Percentiles rank a stretch among this genome's conserved stretches.
Conservation (phyloP, 2,329 filamentous ascomycete species). For the Fusarium sp. region DNA sequence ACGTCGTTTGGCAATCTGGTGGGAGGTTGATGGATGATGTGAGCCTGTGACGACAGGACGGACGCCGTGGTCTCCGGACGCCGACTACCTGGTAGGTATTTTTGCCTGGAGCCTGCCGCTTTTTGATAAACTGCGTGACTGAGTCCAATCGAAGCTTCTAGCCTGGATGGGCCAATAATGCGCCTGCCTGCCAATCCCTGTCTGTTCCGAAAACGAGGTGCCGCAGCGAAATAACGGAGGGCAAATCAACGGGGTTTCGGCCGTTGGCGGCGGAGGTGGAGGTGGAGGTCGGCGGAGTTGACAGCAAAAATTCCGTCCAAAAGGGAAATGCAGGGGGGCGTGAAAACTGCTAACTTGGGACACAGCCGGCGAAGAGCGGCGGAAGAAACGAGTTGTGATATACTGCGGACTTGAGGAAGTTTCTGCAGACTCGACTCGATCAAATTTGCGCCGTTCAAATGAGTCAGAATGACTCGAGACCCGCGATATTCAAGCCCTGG, state of each 20-base stretch:
- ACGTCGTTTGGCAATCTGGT: not conserved
- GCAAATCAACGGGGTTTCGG: not conserved
- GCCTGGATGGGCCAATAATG: slow-evolving; percentile 25
- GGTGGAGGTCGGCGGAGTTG: slow-evolving; percentile 32
- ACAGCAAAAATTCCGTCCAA: slow-evolving; percentile 22
- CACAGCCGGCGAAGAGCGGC: not conserved
- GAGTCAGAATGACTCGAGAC: slow-evolving; percentile 5
- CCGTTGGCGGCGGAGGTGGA: slow-evolving; percentile 2
- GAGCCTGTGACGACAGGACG: slow-evolving; percentile 11
- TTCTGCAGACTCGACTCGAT: not conserved
- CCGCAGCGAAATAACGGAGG: not conserved
- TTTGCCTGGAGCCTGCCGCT: not conserved
- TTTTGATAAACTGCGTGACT: slow-evolving; percentile 1
- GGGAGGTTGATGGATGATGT: not conserved
- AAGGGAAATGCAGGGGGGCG: slow-evolving; percentile 7
- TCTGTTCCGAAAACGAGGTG: slow-evolving; percentile 23
- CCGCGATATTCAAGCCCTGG: not conserved
- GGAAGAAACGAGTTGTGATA: not conserved
- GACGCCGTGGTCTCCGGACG: not conserved
- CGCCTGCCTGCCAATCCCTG: not conserved
- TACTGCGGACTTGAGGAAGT: not conserved
- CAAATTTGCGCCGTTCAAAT: not conserved
- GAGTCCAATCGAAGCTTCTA: slow-evolving; percentile 23
- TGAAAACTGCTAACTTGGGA: not conserved
- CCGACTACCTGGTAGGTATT: slow-evolving; percentile 2